Evolutionary conservation across 1,284 basidiomycete genomes (phyloP).

Genomic region (Psilocybe mexicana): DNA sequence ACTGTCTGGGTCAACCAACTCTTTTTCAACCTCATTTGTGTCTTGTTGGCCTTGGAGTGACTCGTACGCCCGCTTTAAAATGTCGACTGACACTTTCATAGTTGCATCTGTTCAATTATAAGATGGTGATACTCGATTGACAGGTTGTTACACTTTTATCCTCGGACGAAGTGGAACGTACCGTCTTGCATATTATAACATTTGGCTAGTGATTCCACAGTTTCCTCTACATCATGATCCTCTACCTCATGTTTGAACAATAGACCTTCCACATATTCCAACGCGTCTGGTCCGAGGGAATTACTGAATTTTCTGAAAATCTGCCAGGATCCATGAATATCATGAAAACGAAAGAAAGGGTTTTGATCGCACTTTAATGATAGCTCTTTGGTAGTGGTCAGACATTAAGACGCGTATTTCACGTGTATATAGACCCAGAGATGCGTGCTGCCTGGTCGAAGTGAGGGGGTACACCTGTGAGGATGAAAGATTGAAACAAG

Average conservation of each 20-base stretch:
- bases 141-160: not conserved
- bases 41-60: constrained; percentile 74
- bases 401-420: constrained; percentile 34
- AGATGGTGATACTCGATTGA: not conserved
- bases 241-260: constrained; percentile 66
- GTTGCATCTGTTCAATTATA: constrained; percentile 54
- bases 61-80: constrained; percentile 83
- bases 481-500: no score
- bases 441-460: not conserved
- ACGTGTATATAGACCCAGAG: not conserved
- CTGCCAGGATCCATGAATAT: constrained; percentile 34
- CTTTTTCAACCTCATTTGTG: constrained; percentile 52
- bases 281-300: constrained; percentile 74
- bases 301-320: constrained; percentile 84
- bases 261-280: constrained; percentile 69
- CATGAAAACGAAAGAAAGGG: not conserved
- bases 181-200: constrained; percentile 94
- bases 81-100: constrained; percentile 76
- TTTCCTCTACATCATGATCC: constrained; percentile 75
- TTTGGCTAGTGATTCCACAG: constrained; percentile 81
- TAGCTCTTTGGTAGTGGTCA: constrained; percentile 53
- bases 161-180: constrained; percentile 31
- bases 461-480: not conserved
- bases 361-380: constrained; percentile 57
- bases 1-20: constrained; percentile 79